Evolutionary conservation across 768 basidiomycete genomes (phyloP), one percentile per base, ranked within the genome.

Genomic region (Boletus rufocinnamomeus): DNA sequence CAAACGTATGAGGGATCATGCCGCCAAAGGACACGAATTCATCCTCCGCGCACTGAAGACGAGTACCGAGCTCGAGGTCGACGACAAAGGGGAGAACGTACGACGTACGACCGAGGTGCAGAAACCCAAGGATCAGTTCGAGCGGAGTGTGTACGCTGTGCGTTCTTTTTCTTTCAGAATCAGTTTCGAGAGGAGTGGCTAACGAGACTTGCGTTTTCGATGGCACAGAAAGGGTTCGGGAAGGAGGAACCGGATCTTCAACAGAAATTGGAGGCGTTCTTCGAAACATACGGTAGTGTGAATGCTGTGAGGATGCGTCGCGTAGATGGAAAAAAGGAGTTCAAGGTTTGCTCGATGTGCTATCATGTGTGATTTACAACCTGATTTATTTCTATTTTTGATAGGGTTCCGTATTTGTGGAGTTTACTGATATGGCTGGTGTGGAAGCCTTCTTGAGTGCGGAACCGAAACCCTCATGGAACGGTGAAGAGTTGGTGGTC

Each of bases 351-450:
- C 52, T 46, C 21, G 7, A 51, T 55, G 17, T 16, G 57, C 23
- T 34, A 25, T 41, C n/a, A 3, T 4, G 2, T 38, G 34, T 13
- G 3, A 2, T 38, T 25, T 14, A 13, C 16, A 4, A 25, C 2
- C 27, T n/a, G 16, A 43, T 21, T 17, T 13, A 10, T 54, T 54
- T n/a, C 47, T 43, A 2, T 28, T 6, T 46, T 43, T 38, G n/a
- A 57, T 61, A 95, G 93, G 84, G 88, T 51, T 97, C 95, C 10
- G 90, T 95, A n/a, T 98, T 98, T 63, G 84, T 84, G 40, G 96
- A 98, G 75, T 98, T 91, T 69, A 78, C 84, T 25, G 85, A 92
- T 63, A 81, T 85, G 69, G 78, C 81, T 47, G 79, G 84, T 6
- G 86, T 87, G 34, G 82, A 88, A 23, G 80, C 79, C 16, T 96